Percentiles rank a stretch among this genome's conserved stretches.
Evolutionary conservation across 371 early-diverging fungal genomes (phyloP).

Genomic region (Actinomortierella wolfii): DNA sequence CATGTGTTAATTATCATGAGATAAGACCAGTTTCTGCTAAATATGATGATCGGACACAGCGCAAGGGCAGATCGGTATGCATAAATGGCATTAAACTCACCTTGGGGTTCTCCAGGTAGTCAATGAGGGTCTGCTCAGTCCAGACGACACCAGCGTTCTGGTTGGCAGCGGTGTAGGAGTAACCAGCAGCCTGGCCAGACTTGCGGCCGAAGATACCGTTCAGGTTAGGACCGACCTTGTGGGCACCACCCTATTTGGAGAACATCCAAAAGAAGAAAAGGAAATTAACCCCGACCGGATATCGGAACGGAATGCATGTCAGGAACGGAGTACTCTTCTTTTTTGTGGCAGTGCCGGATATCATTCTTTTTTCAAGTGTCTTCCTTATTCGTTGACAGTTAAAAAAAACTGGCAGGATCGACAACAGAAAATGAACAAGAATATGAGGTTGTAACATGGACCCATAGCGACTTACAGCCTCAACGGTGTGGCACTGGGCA

Average conservation of each 20-base stretch:
- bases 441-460: too few species aligned
- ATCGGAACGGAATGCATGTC: too few species aligned
- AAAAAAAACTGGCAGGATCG: not conserved
- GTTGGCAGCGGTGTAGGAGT: constrained; percentile 95
- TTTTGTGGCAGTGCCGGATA: too few species aligned
- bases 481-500: constrained; percentile 97
- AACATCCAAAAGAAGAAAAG: constrained; percentile 3
- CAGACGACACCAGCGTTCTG: constrained; percentile 85
- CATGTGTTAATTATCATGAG: not conserved
- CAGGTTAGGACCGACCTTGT: constrained; percentile 97
- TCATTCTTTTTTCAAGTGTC: too few species aligned
- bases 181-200: constrained; percentile 88
- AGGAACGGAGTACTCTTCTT: too few species aligned
- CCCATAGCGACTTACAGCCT: constrained; percentile 61
- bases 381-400: not conserved
- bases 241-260: constrained; percentile 69
- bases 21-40: not conserved
- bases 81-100: constrained; percentile 55
- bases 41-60: not conserved
- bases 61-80: too few species aligned
- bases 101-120: constrained; percentile 97
- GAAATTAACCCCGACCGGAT: not conserved
- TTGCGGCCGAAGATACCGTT: constrained; percentile 91
- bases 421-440: constrained; percentile 10
- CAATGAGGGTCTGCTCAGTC: constrained; percentile 85